Evolutionary conservation across 2,329 filamentous ascomycete species (phyloP), one percentile per base, ranked within the genome.

Genomic region (Capronia americana): DNA sequence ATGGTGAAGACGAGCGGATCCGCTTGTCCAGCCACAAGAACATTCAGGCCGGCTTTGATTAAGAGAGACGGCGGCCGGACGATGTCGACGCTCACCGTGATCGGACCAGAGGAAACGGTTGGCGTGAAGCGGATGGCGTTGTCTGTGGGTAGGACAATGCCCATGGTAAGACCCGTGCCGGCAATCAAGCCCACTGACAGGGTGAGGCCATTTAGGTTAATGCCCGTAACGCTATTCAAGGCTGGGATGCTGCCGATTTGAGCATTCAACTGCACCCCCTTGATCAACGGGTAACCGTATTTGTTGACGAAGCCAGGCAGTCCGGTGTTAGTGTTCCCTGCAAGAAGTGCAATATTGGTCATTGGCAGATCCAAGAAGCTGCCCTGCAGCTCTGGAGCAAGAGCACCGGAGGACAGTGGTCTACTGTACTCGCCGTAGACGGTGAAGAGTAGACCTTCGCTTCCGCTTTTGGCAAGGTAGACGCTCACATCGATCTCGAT

Each of bases 171-270:
- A 17, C 48, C 48, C n/a, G 11, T 20, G 48, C 23, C 48, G 11
- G 48, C 48, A 24, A 53, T 24, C n/a, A 53, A 26, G 24, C n/a
- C 48, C n/a, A 53, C 48, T 23, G 48, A 20, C 11, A 53, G 48
- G 1, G 48, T 53, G 48, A 53, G 48, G 20, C 48, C 48, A 53
- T 53, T 20, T 12, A 53, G 48, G 24, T 53, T 53, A 4, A 53
- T 26, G 11, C 48, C 48, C 4, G 48, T 53, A 53, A 53, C 48
- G 11, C 24, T 53, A 11, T 53, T 53, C n/a, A 53, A 26, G 24
- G 48, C 48, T 12, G 48, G 48, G 24, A 53, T 53, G 48, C 48
- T 53, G 17, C 48, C 48, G 11, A 53, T 53, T 53, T 53, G 48
- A 53, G 48, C 48, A 20, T 20, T 14, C 24, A 53, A 53, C 24